These are phyloP conservation scores for Diospyros lotus DNA, from an alignment of 148 eudicot genomes.

Conservation along the genomic window DNA sequence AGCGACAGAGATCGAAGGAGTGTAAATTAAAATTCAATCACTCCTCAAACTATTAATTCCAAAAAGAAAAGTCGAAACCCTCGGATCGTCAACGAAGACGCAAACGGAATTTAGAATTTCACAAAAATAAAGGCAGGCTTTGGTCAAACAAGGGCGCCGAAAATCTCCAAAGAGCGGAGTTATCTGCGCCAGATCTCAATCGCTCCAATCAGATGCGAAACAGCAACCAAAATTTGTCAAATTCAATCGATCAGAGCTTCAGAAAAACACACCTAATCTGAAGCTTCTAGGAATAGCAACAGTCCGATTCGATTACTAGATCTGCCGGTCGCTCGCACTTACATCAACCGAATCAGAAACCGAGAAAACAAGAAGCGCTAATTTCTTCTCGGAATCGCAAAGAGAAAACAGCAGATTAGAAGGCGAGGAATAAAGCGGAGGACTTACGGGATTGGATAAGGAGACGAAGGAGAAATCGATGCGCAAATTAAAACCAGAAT, in stretches of 20 bases:
- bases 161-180: slow-evolving; percentile 9
- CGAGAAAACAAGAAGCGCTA: background rate
- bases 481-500: slow-evolving; percentile 16
- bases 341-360: background rate
- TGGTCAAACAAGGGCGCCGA: slow-evolving; percentile 4
- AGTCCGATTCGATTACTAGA: slow-evolving; percentile 19
- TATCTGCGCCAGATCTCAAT: slow-evolving; percentile 31
- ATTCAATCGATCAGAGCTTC: background rate
- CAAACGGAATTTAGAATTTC: slow-evolving; percentile 21
- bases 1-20: slow-evolving; percentile 12
- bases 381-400: background rate
- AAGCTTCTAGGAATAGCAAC: background rate
- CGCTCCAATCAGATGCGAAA: slow-evolving; percentile 24
- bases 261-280: background rate
- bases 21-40: slow-evolving; percentile 15
- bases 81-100: slow-evolving; percentile 12
- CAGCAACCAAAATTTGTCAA: background rate
- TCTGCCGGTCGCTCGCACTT: slow-evolving; percentile 12
- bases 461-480: slow-evolving; percentile 20
- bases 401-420: slow-evolving; percentile 13
- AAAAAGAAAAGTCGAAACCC: slow-evolving; percentile 13
- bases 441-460: slow-evolving; percentile 58
- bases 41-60: slow-evolving; percentile 6
- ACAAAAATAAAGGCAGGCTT: slow-evolving; percentile 19
- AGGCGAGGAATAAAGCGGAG: slow-evolving; percentile 17